Conservation (phyloP, 306 rosid species). For the Cicer cuneatum region DNA sequence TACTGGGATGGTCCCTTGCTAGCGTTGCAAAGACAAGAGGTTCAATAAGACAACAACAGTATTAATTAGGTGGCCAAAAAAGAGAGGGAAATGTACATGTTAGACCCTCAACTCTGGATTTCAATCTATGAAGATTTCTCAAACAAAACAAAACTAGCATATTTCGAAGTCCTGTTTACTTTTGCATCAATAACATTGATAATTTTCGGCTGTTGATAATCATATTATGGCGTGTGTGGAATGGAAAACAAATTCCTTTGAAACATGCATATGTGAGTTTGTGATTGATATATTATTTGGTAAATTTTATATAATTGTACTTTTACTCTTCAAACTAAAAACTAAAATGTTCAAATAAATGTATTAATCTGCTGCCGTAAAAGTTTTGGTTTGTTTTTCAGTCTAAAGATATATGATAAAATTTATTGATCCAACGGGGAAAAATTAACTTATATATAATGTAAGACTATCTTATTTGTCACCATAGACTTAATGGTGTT, state of each 20-base stretch:
- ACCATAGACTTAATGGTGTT: too few species aligned
- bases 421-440: too few species aligned
- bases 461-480: too few species aligned
- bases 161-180: background rate
- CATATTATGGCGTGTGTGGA: background rate
- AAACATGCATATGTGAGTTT: too few species aligned
- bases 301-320: background rate
- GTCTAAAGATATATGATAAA: too few species aligned
- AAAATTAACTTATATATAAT: too few species aligned
- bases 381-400: too few species aligned
- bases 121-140: background rate
- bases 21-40: background rate
- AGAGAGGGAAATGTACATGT: background rate
- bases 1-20: constrained; percentile 1
- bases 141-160: constrained; percentile 13
- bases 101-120: background rate
- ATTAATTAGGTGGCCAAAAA: background rate
- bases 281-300: background rate
- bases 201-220: background rate
- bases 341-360: background rate
- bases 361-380: background rate
- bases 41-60: background rate
- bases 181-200: background rate
- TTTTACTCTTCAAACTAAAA: background rate
- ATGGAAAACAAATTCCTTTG: background rate